phyloP scores from a whole-genome alignment of 768 basidiomycete genomes.

The Saitozyma sp. region DNA sequence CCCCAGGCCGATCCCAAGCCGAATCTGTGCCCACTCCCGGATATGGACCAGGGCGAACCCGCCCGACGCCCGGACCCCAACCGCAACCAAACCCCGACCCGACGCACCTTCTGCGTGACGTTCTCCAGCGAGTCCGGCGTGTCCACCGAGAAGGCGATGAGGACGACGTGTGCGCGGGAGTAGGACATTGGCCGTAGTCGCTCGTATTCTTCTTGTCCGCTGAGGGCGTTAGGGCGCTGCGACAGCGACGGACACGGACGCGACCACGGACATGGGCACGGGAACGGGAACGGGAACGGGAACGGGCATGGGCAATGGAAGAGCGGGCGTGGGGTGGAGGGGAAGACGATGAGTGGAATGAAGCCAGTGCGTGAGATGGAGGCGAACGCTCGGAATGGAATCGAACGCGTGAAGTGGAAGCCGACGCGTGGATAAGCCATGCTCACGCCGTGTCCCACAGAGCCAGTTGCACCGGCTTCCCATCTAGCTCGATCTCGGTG shows the following conservation, averaged over 20 bases:
- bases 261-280: neutral
- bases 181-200: constrained; percentile 95
- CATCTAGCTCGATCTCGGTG: constrained; percentile 95
- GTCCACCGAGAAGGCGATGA: constrained; percentile 95
- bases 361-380: too few relatives aligned
- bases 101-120: constrained; percentile 79
- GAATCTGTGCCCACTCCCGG: too few relatives aligned
- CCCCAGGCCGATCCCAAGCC: too few relatives aligned
- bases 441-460: constrained; percentile 99
- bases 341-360: too few relatives aligned
- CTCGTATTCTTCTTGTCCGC: constrained; percentile 99
- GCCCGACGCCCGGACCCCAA: too few relatives aligned
- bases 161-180: constrained; percentile 96
- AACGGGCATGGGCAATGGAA: too few relatives aligned
- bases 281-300: too few relatives aligned
- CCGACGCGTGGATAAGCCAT: neutral
- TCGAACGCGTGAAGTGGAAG: neutral
- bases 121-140: constrained; percentile 96
- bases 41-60: too few relatives aligned
- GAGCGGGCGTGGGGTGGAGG: neutral
- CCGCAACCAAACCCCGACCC: too few relatives aligned
- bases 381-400: too few relatives aligned
- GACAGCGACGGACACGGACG: neutral
- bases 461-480: constrained; percentile 94
- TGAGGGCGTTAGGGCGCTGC: constrained; percentile 46